Evolutionary conservation across 2,329 filamentous ascomycete species (phyloP).

Genomic region (Neoascochyta sp.): DNA sequence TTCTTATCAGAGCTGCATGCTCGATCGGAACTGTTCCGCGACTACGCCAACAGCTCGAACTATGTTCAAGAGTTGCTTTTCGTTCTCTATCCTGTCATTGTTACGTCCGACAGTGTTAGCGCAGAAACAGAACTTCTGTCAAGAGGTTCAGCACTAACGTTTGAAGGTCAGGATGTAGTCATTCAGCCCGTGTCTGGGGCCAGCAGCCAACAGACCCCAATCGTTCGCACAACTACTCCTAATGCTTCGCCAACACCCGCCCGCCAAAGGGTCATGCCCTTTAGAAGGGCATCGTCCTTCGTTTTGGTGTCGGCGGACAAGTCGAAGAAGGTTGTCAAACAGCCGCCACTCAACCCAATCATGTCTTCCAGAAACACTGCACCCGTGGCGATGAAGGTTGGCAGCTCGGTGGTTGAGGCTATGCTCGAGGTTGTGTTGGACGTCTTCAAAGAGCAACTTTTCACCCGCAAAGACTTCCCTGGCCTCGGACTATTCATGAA

Average conservation of each 20-base stretch:
- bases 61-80: slow-evolving; percentile 77
- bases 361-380: slow-evolving; percentile 57
- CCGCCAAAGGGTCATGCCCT: slow-evolving; percentile 54
- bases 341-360: slow-evolving; percentile 60
- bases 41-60: slow-evolving; percentile 74
- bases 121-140: slow-evolving; percentile 86
- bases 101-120: slow-evolving; percentile 77
- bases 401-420: slow-evolving; percentile 69
- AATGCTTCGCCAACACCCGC: slow-evolving; percentile 34
- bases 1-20: slow-evolving; percentile 76
- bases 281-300: slow-evolving; percentile 84
- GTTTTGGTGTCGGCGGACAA: slow-evolving; percentile 75
- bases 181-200: slow-evolving; percentile 69
- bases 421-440: slow-evolving; percentile 73
- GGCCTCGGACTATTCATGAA: slow-evolving; percentile 83
- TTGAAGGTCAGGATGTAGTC: slow-evolving; percentile 81
- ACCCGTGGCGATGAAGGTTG: slow-evolving; percentile 48
- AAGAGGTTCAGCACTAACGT: slow-evolving; percentile 73
- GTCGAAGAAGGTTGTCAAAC: slow-evolving; percentile 52
- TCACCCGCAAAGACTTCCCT: slow-evolving; percentile 82
- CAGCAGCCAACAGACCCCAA: slow-evolving; percentile 55
- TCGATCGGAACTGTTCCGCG: slow-evolving; percentile 73
- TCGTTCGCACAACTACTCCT: slow-evolving; percentile 69
- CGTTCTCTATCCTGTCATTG: slow-evolving; percentile 81
- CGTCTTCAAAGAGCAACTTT: slow-evolving; percentile 81